Conservation (phyloP, 129 eudicot genomes). For the Flaveria robusta region DNA sequence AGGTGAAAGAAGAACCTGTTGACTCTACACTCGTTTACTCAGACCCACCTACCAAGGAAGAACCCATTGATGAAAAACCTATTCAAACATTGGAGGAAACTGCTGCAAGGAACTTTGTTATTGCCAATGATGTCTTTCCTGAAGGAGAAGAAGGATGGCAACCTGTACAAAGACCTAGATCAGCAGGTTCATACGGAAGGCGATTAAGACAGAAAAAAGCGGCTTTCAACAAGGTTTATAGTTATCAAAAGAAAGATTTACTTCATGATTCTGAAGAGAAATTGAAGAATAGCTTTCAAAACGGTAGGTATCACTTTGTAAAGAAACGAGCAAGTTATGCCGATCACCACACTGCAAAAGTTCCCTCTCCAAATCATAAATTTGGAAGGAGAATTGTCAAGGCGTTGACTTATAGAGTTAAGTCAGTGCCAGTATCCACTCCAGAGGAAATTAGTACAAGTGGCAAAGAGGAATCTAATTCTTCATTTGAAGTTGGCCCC, state of each 20-base stretch:
- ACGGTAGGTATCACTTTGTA: conserved; percentile 56
- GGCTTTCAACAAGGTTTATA: conserved; percentile 51
- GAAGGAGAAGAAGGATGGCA: conserved; percentile 99
- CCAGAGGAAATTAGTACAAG: conserved; percentile 36
- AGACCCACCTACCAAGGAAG: conserved; percentile 40
- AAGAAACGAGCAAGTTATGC: conserved; percentile 67
- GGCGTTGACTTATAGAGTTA: conserved; percentile 85
- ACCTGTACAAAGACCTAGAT: conserved; percentile 84
- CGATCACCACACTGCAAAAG: conserved; percentile 72
- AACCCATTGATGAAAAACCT: conserved; percentile 39
- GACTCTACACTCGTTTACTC: conserved; percentile 37
- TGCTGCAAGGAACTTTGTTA: conserved; percentile 33
- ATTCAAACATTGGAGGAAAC: conserved; percentile 41
- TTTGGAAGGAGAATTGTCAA: conserved; percentile 78
- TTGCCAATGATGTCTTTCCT: conserved; percentile 47
- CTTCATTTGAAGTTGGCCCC: conserved; percentile 43
- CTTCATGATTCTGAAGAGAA: conserved; percentile 62
- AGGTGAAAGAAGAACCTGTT: conserved; percentile 33
- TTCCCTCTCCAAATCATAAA: conserved; percentile 59
- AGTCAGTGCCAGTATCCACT: conserved; percentile 68
- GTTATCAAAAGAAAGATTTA: conserved; percentile 75
- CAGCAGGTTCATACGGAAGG: conserved; percentile 68
- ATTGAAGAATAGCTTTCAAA: conserved; percentile 56
- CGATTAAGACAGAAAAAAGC: conserved; percentile 72
- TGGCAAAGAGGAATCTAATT: conserved; percentile 45